phyloP scores from a whole-genome alignment of 257 asterid genomes.

The Rubia yunnanensis region DNA sequence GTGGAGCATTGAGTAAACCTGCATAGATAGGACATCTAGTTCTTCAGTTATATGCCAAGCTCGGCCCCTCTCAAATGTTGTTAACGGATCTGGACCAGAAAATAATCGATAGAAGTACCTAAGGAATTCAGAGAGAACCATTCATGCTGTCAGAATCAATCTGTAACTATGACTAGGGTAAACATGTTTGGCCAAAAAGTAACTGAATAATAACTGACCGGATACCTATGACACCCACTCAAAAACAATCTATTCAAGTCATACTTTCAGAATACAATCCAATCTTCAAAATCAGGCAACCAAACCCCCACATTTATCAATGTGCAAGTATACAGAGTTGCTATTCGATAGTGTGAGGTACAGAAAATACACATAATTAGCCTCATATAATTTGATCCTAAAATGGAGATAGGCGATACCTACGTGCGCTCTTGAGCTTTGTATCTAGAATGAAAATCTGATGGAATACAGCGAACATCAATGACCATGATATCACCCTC shows the following conservation, averaged over 20 bases:
- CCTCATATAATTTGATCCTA: neutral
- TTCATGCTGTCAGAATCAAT: no score
- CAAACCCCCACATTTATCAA: neutral
- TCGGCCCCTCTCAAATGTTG: conserved; percentile 68
- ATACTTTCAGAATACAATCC: no score
- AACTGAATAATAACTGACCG: neutral
- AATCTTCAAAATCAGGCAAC: neutral
- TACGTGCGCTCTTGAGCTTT: conserved; percentile 94
- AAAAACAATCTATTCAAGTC: neutral
- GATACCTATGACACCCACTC: neutral
- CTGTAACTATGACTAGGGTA: neutral
- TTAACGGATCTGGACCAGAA: conserved; percentile 57
- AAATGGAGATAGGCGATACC: conserved; percentile 39
- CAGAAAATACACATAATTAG: neutral
- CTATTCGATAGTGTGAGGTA: neutral
- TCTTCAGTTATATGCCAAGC: conserved; percentile 92
- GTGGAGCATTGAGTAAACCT: conserved; percentile 35
- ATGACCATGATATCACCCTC: conserved; percentile 70
- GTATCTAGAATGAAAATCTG: conserved; percentile 82
- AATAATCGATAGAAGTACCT: conserved; percentile 79
- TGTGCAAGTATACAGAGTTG: neutral
- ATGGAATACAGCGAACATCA: conserved; percentile 74
- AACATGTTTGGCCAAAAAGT: neutral
- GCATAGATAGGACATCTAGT: conserved; percentile 64
- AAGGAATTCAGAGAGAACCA: conserved; percentile 12